Evolutionary conservation across 2,329 filamentous ascomycete species (phyloP), one percentile per base, ranked within the genome.

Genomic region (Calonectria leucothoes): DNA sequence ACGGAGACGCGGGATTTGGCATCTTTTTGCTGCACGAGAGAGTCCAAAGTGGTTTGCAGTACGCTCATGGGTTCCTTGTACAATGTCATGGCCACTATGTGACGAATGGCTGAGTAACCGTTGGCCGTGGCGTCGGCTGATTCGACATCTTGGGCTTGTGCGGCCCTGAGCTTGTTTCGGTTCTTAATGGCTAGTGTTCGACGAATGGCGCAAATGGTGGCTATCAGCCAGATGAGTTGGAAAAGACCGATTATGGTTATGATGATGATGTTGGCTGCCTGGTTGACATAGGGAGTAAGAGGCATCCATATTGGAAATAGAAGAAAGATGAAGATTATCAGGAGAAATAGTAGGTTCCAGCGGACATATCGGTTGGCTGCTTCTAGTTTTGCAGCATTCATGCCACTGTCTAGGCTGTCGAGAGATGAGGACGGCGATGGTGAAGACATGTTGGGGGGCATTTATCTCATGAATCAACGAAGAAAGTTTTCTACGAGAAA

Each of bases 141-240:
- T n/a, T 45, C 39, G 17, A n/a, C 39, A 45, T 45, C 39, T 45
- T 45, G 39, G 39, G 39, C 39, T 45, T 1, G 4, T 45, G 39
- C 11, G 39, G 39, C 20, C 39, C n/a, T 45, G 39, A 7, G 39
- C 39, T n/a, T 45, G 1, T 45, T 45, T 45, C 39, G 39, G 6
- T 8, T 45, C 11, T 73, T 76, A 20, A 76, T 76, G 23, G 64
- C 72, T 25, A 76, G n/a, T 39, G 75, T 70, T 69, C 74, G 75
- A 63, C 75, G 75, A 20, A 76, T 70, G 8, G 75, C 74, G 31
- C 74, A 76, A 20, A 76, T 66, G 3, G 51, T 76, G 11, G 74
- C 74, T 65, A 76, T 52, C 0, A 76, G 10, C 75, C 74, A 76
- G 3, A 76, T 55, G 8, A 76, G 23, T 59, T 76, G 75, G 29